phyloP scores from a whole-genome alignment of 148 eudicot genomes.

The Silene uniflora region DNA sequence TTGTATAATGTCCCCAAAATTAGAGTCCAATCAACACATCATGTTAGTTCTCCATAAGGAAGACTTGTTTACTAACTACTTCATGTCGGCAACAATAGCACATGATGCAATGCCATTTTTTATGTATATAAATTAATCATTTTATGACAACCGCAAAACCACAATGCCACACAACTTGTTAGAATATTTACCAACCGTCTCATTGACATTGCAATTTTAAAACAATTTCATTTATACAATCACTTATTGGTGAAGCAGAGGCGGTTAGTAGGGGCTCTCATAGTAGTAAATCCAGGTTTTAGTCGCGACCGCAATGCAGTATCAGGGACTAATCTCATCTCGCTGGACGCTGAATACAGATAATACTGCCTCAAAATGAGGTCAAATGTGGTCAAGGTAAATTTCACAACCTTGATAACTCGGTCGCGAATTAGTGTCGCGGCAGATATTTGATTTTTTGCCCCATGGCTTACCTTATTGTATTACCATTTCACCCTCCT shows the following conservation, averaged over 20 bases:
- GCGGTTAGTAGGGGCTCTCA: too few species aligned
- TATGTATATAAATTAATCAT: not conserved
- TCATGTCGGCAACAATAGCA: not conserved
- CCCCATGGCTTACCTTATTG: too few species aligned
- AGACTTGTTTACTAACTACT: not conserved
- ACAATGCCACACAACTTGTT: not conserved
- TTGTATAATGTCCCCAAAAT: constrained; percentile 3
- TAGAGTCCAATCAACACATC: not conserved
- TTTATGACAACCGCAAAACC: not conserved
- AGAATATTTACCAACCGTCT: not conserved
- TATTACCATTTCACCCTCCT: too few species aligned
- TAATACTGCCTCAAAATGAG: too few species aligned
- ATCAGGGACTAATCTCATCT: too few species aligned
- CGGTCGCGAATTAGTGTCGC: too few species aligned
- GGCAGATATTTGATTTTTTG: too few species aligned
- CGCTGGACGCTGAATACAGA: too few species aligned
- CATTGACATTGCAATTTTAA: not conserved
- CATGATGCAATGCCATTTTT: not conserved
- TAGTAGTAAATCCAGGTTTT: too few species aligned
- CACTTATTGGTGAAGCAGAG: not conserved
- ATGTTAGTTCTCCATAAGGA: not conserved
- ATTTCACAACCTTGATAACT: too few species aligned
- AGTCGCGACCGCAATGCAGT: too few species aligned
- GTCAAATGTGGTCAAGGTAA: too few species aligned
- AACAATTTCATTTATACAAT: not conserved